Conservation (phyloP, 768 basidiomycete genomes). For the Xerocomus brunneocitrinus region DNA sequence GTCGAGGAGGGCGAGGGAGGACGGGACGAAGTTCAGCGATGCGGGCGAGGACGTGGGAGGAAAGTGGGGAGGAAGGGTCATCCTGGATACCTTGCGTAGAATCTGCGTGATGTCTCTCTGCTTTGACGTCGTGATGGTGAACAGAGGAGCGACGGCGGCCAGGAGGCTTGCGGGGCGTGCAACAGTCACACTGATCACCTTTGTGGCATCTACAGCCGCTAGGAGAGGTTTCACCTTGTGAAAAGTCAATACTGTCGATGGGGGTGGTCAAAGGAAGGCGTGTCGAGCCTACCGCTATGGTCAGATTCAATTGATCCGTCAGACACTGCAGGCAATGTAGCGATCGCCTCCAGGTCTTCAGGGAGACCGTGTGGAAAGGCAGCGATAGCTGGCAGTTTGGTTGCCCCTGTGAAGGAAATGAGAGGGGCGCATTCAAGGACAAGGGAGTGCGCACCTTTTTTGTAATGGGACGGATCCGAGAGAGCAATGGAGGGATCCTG, state of each 20-base stretch:
- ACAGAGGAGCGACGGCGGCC: conserved; percentile 33
- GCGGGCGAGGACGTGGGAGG: conserved; percentile 53
- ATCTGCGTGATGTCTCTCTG: conserved; percentile 24
- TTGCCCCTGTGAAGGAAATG: conserved; percentile 41
- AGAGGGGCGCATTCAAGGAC: neutral
- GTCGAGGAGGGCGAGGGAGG: conserved; percentile 53
- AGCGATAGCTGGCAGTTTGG: conserved; percentile 62
- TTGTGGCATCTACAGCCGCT: conserved; percentile 45
- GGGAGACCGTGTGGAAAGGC: conserved; percentile 79
- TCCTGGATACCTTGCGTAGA: conserved; percentile 3
- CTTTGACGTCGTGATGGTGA: conserved; percentile 28
- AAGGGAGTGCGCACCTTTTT: conserved; percentile 56
- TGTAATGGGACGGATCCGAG: conserved; percentile 33
- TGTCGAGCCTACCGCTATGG: conserved; percentile 58
- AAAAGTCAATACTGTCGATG: conserved; percentile 42
- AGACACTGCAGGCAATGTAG: conserved; percentile 32
- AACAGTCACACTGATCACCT: conserved; percentile 54
- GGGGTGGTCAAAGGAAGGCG: conserved; percentile 37
- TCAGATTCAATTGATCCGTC: conserved; percentile 60
- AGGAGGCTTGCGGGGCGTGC: conserved; percentile 44
- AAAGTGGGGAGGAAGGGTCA: conserved; percentile 23
- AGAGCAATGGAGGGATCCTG: conserved; percentile 33
- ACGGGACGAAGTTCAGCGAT: conserved; percentile 66
- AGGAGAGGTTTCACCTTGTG: conserved; percentile 42
- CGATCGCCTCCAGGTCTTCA: conserved; percentile 56